Conservation (phyloP, 768 basidiomycete genomes). For the Hydnomerulius pinastri region DNA sequence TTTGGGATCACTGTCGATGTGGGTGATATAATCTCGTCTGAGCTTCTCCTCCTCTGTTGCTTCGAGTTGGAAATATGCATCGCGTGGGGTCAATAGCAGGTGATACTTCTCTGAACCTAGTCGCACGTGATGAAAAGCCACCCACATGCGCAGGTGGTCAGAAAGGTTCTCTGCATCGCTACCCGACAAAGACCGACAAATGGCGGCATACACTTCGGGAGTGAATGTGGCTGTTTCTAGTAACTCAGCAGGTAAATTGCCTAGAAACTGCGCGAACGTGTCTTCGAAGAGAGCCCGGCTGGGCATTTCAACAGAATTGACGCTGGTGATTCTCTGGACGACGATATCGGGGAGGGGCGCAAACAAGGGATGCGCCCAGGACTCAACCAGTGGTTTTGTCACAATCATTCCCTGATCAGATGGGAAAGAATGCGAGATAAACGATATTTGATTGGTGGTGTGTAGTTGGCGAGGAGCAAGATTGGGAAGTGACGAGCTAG, state of each 20-base stretch:
- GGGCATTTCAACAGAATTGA: constrained; percentile 63
- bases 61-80: constrained; percentile 55
- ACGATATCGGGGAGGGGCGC: constrained; percentile 60
- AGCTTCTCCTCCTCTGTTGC: constrained; percentile 51
- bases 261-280: constrained; percentile 48
- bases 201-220: constrained; percentile 52
- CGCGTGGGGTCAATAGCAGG: constrained; percentile 61
- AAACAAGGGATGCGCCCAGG: constrained; percentile 62
- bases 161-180: constrained; percentile 32
- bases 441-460: constrained; percentile 36
- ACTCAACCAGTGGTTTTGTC: constrained; percentile 48
- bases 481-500: constrained; percentile 23
- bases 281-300: constrained; percentile 54
- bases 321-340: constrained; percentile 51
- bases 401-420: constrained; percentile 39
- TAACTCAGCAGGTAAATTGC: constrained; percentile 52
- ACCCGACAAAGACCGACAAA: constrained; percentile 50
- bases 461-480: constrained; percentile 25
- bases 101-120: constrained; percentile 60
- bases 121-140: constrained; percentile 58
- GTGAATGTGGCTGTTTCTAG: constrained; percentile 61
- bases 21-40: constrained; percentile 46
- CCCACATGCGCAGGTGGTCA: constrained; percentile 53
- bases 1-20: constrained; percentile 29
- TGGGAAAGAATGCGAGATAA: constrained; percentile 45